phyloP scores from a whole-genome alignment of 2,329 filamentous ascomycete species.

The Stagonosporopsis chrysanthemi region DNA sequence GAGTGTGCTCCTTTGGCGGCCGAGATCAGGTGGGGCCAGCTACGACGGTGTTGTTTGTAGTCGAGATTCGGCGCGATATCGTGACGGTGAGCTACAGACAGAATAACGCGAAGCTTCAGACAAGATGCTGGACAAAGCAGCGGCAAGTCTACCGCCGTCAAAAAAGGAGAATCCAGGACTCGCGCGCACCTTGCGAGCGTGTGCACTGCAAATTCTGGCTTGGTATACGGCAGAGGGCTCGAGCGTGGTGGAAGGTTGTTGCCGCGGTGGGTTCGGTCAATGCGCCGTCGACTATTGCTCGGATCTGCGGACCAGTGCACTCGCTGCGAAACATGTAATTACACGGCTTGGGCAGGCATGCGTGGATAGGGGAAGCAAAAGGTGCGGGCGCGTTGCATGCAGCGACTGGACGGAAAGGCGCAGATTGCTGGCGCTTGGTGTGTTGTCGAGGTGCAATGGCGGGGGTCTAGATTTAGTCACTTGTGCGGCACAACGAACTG shows the following conservation, averaged over 20 bases:
- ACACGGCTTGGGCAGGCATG: constrained; percentile 29
- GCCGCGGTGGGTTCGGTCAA: constrained; percentile 32
- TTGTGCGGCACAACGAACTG: constrained; percentile 5
- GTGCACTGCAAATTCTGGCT: constrained; percentile 19
- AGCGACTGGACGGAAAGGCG: constrained; percentile 32
- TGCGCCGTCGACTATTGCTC: constrained; percentile 38
- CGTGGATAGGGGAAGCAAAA: constrained; percentile 16
- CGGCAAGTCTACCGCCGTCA: background rate
- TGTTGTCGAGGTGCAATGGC: constrained; percentile 20
- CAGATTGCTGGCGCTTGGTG: constrained; percentile 36
- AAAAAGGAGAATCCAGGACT: background rate
- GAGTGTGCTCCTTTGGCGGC: background rate
- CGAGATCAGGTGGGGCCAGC: background rate
- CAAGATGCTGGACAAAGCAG: background rate
- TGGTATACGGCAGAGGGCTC: constrained; percentile 16
- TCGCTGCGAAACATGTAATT: constrained; percentile 26
- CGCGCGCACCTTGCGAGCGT: background rate
- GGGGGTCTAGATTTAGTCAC: constrained; percentile 29
- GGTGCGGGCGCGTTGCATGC: constrained; percentile 27
- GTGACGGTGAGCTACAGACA: constrained; percentile 1
- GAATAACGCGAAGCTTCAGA: constrained; percentile 9
- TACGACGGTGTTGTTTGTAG: constrained; percentile 6
- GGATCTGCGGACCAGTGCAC: constrained; percentile 33
- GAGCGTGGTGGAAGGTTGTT: constrained; percentile 29
- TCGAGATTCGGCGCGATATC: constrained; percentile 6